Conservation (phyloP, 129 eudicot species). For the Oenanthe sinensis region DNA sequence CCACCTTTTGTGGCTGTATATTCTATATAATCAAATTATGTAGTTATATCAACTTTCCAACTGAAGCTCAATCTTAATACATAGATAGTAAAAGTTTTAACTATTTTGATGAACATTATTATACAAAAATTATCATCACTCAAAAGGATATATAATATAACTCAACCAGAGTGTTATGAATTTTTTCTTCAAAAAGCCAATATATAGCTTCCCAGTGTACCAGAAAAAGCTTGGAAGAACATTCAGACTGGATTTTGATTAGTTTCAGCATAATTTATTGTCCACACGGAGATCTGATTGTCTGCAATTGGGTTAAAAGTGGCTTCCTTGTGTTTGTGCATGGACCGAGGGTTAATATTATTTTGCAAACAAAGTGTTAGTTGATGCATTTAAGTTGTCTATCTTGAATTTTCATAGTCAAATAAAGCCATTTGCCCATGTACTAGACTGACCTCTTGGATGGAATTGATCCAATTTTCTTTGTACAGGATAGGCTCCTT, state of each 20-base stretch:
- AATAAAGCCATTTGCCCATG: neutral
- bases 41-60: neutral
- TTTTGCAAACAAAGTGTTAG: neutral
- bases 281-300: neutral
- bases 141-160: neutral
- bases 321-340: neutral
- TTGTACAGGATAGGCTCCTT: neutral
- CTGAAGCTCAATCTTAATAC: neutral
- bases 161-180: neutral
- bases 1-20: neutral
- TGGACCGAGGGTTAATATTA: neutral
- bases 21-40: neutral
- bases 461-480: neutral
- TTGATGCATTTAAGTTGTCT: neutral
- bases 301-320: neutral
- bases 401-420: neutral
- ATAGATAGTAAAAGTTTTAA: neutral
- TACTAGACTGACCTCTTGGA: neutral
- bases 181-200: neutral
- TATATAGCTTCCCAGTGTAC: neutral
- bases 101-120: neutral
- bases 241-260: neutral
- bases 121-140: neutral
- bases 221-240: neutral
- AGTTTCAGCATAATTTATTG: neutral